A percentile compares a stretch with the other conserved stretches of the same genome.
Evolutionary conservation across 192 early-diverging fungal species (phyloP).

Genomic region (Haplosporangium gracile): DNA sequence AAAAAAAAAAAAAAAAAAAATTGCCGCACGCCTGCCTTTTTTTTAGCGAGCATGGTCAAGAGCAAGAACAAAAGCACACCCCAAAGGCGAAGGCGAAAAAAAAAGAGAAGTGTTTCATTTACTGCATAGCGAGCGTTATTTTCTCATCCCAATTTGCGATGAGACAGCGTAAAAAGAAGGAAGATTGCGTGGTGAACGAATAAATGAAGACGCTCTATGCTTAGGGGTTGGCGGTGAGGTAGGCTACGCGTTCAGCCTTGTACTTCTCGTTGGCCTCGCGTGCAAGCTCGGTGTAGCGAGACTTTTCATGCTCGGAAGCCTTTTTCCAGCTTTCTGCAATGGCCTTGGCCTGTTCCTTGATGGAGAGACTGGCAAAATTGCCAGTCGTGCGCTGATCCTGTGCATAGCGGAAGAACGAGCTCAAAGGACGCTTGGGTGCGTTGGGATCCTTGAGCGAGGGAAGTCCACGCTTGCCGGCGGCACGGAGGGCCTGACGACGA

Average conservation of each 20-base stretch:
- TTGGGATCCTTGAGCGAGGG: constrained; percentile 51
- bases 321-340: constrained; percentile 24
- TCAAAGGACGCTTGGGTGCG: constrained; percentile 54
- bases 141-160: too few relatives aligned
- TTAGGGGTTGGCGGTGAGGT: constrained; percentile 20
- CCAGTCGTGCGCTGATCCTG: constrained; percentile 33
- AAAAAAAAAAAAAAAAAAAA: too few relatives aligned
- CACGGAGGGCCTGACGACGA: constrained; percentile 41
- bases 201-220: too few relatives aligned
- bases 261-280: neutral
- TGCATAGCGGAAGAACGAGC: constrained; percentile 41
- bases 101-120: too few relatives aligned
- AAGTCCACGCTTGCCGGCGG: constrained; percentile 33
- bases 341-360: constrained; percentile 26
- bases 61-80: too few relatives aligned
- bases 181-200: neutral
- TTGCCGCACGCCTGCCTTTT: too few relatives aligned
- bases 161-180: neutral
- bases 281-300: neutral
- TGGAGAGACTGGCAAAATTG: constrained; percentile 6
- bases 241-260: constrained; percentile 29
- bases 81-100: too few relatives aligned
- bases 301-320: constrained; percentile 14
- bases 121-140: too few relatives aligned
- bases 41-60: too few relatives aligned